Base-by-base conservation (phyloP, 306 rosid genomes). In the Dryas alaskensis region DNA sequence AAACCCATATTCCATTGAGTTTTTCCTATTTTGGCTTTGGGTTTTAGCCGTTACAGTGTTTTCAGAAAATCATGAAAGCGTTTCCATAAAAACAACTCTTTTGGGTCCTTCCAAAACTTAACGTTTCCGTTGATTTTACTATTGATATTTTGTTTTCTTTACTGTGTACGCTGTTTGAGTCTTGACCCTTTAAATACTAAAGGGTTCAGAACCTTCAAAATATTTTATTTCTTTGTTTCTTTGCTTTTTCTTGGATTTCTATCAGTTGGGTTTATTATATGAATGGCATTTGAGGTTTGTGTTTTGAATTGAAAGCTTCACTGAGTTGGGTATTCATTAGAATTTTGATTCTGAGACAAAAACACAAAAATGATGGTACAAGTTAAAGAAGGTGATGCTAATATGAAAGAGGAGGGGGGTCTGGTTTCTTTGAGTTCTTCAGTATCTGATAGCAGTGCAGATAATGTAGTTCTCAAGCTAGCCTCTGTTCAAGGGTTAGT, bases 401-500 rank as follows among this genome's bases (percentile, higher is more conserved):
- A 64, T 9, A 45, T 52, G 46, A 53, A 31, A 31, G 39, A 14
- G 16, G 53, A 42, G 60, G 70, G 52, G 44, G 59, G 60, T 46
- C 25, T 59, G 11, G 61, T 66, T 51, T 51, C 64, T 58, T 60
- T 72, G 51, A 75, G 67, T 65, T 54, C 78, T 65, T 42, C 72
- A 25, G 37, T 16, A 22, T 74, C 55, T 9, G 65, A 50, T 11
- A 43, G 48, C 74, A 67, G 43, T 8, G 48, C 61, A 25, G 76
- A 60, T 80, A 37, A 55, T 67, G 43, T 31, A 45, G 59, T 46
- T 71, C 66, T 37, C 61, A 73, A 70, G 66, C 58, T 59, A 31
- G 73, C 66, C 73, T 76, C 67, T 67, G 10, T 53, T 19, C 71
- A 75, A 70, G 64, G 81, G 81, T 77, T 59, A 4, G 79, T 68